Percentiles rank a stretch among this genome's conserved stretches.
phyloP scores from a whole-genome alignment of 257 asterid species.

The Penstemon eatonii region DNA sequence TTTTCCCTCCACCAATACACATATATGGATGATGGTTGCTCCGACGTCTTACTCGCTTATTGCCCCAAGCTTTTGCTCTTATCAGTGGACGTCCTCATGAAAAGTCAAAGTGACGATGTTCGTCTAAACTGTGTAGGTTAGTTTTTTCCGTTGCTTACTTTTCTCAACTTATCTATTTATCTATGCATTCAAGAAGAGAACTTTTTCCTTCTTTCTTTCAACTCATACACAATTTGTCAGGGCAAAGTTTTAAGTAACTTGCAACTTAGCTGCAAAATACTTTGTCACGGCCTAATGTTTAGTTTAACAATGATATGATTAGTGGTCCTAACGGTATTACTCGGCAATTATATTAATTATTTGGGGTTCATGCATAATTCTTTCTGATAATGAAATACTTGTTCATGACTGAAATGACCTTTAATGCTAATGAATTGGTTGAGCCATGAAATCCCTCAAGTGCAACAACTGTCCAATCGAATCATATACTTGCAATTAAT shows the following conservation, averaged over 20 bases:
- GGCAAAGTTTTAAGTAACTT: neutral
- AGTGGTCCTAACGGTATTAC: slow-evolving; percentile 15
- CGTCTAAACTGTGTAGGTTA: slow-evolving; percentile 84
- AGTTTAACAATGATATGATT: neutral
- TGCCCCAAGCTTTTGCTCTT: slow-evolving; percentile 65
- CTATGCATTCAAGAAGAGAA: neutral
- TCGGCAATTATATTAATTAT: slow-evolving; percentile 7
- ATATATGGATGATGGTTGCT: slow-evolving; percentile 43
- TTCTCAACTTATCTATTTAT: slow-evolving; percentile 21
- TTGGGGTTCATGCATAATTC: slow-evolving; percentile 14
- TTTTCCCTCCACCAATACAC: slow-evolving; percentile 52
- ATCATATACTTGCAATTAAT: slow-evolving; percentile 4
- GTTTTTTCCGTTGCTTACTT: slow-evolving; percentile 25
- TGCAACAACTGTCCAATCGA: slow-evolving; percentile 18
- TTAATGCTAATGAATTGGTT: slow-evolving; percentile 16
- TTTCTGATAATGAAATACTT: slow-evolving; percentile 11
- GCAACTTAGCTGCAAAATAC: neutral
- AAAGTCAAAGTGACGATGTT: slow-evolving; percentile 85
- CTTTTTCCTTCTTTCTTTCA: slow-evolving; percentile 12
- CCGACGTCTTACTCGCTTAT: slow-evolving; percentile 47
- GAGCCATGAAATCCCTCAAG: slow-evolving; percentile 9
- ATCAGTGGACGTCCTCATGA: slow-evolving; percentile 76
- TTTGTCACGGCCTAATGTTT: neutral
- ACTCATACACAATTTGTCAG: neutral
- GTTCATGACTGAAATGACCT: slow-evolving; percentile 23